Evolutionary conservation across 768 basidiomycete species (phyloP).

Genomic region (Lactifluus echinatus): DNA sequence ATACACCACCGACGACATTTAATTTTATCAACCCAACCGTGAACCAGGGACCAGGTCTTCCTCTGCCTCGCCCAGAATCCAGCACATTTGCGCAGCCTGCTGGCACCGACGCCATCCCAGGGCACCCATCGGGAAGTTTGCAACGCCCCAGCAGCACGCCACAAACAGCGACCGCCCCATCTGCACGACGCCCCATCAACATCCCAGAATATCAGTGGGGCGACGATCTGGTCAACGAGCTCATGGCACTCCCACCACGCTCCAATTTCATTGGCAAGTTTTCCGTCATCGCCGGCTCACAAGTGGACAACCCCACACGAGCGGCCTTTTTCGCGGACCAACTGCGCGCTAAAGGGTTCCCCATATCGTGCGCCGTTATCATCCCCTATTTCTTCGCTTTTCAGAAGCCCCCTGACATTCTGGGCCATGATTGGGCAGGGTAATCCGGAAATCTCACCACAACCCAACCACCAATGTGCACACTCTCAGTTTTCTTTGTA

Average conservation of each 20-base stretch:
- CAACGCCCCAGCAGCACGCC: background rate
- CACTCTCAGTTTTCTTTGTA: background rate
- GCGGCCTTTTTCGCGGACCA: background rate
- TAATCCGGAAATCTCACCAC: too few species aligned
- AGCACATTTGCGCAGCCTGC: background rate
- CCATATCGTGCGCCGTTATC: background rate
- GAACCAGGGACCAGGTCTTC: background rate
- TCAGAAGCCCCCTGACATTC: background rate
- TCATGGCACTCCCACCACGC: background rate
- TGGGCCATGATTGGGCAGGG: background rate
- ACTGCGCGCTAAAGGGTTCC: background rate
- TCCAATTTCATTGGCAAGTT: constrained; percentile 6
- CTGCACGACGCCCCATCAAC: background rate
- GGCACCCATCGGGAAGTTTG: background rate
- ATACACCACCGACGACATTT: background rate
- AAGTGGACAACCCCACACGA: background rate
- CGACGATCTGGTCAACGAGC: background rate
- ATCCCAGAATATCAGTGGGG: constrained; percentile 3
- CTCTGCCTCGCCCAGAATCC: background rate
- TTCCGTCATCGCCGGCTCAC: background rate
- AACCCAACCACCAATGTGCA: background rate
- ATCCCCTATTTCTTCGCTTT: too few species aligned
- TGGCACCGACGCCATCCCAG: background rate
- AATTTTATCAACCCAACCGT: background rate
- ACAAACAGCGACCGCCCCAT: background rate